These are phyloP conservation scores for Chaetomium sp. DNA, from an alignment of 2,329 filamentous ascomycete genomes.

Conservation along the genomic window DNA sequence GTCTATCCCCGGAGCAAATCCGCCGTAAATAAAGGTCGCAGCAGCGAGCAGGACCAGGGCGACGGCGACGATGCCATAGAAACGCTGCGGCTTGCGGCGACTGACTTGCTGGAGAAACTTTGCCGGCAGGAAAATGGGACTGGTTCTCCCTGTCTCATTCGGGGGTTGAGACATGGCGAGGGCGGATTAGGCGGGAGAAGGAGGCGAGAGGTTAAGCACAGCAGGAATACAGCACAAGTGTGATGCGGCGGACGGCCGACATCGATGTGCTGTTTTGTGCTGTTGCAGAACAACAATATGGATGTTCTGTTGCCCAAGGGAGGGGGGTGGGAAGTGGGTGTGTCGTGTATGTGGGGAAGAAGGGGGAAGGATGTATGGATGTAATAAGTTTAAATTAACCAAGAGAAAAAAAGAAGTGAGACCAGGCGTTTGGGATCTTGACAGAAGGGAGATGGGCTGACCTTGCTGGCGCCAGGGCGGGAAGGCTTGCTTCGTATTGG, in stretches of 20 bases:
- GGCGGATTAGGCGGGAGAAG: not conserved
- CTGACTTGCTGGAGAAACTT: slow-evolving; percentile 3
- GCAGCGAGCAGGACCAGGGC: slow-evolving; percentile 1
- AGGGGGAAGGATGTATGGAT: too few species aligned
- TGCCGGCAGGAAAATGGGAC: not conserved
- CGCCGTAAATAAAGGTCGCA: slow-evolving; percentile 7
- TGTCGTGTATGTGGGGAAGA: too few species aligned
- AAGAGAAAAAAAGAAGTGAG: too few species aligned
- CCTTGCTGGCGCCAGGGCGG: too few species aligned
- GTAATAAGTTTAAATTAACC: too few species aligned
- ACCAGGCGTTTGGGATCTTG: too few species aligned
- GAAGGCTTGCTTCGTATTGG: too few species aligned
- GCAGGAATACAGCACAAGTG: not conserved
- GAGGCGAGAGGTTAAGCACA: too few species aligned
- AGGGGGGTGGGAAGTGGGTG: too few species aligned
- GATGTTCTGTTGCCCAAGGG: too few species aligned
- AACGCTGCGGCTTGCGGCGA: not conserved
- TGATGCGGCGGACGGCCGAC: not conserved
- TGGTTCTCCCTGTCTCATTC: not conserved
- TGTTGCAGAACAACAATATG: too few species aligned
- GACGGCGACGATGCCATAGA: slow-evolving; percentile 5
- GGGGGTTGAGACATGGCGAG: not conserved
- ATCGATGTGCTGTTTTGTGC: not conserved
- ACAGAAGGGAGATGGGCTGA: too few species aligned
- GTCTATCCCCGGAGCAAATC: slow-evolving; percentile 4